Percentiles rank a stretch among this genome's conserved stretches.
Evolutionary conservation across 2,329 filamentous ascomycete species (phyloP).

Genomic region (Purpureocillium lavendulum): DNA sequence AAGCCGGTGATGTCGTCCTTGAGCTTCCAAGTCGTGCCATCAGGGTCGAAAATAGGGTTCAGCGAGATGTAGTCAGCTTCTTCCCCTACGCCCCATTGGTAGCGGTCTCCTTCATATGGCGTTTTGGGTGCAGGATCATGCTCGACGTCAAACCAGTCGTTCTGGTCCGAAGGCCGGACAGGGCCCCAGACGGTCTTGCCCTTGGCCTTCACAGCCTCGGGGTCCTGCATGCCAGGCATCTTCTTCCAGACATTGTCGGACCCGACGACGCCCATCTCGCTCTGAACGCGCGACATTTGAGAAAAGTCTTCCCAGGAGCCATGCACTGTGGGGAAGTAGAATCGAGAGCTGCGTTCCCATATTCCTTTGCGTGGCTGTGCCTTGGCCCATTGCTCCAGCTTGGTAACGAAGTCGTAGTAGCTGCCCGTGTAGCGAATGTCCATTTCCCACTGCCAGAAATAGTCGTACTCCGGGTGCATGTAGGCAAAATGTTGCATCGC

Average conservation of each 20-base stretch:
- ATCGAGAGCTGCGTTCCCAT: conserved; percentile 73
- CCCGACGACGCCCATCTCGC: conserved; percentile 57
- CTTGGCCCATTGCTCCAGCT: conserved; percentile 60
- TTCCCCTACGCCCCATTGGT: conserved; percentile 81
- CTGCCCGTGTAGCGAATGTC: conserved; percentile 86
- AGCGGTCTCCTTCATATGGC: conserved; percentile 66
- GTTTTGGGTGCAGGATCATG: conserved; percentile 68
- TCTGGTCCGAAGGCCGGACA: conserved; percentile 55
- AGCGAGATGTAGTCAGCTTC: conserved; percentile 88
- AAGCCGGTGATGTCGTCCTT: conserved; percentile 79
- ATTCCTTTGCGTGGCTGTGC: conserved; percentile 70
- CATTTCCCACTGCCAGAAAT: conserved; percentile 95
- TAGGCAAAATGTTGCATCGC: conserved; percentile 90
- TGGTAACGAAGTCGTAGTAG: conserved; percentile 67
- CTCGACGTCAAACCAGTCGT: conserved; percentile 65
- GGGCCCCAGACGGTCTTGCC: conserved; percentile 79
- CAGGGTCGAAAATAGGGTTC: conserved; percentile 85
- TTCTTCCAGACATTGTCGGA: conserved; percentile 61
- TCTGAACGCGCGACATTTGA: conserved; percentile 64
- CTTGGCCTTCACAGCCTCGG: conserved; percentile 25
- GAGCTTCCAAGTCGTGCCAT: conserved; percentile 77
- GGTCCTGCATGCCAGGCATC: conserved; percentile 30
- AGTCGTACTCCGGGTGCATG: conserved; percentile 80
- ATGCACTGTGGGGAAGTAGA: conserved; percentile 69
- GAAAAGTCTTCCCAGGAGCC: conserved; percentile 75